Base-by-base conservation (phyloP, 495 filamentous ascomycete genomes). In the Parachaetomium inaequale region DNA sequence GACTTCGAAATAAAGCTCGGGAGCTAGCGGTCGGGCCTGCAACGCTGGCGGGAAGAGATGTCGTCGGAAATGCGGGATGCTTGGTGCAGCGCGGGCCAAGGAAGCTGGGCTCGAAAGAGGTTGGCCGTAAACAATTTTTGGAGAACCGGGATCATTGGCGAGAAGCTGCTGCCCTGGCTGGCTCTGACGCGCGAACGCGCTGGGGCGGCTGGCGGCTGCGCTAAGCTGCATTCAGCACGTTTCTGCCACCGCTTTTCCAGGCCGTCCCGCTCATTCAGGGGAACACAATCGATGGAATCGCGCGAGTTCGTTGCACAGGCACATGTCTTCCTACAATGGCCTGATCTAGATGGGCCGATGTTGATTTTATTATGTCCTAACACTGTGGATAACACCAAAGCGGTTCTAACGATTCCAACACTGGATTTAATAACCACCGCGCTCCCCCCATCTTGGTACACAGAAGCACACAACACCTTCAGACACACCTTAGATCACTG, bases 81-180 rank as follows among this genome's bases (percentile, higher is more conserved):
- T 56, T 23, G 45, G 43, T 42, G 63, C 52, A 47, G 61, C 63
- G 26, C 38, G 23, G 29, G 59, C 59, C 53, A 50, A 52, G 54
- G 61, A 54, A 53, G 49, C 57, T 34, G 46, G 61, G 47, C 43
- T 36, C 17, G 15, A 52, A 63, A 68, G 62, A 65, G 66, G 68
- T 61, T 69, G 63, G 57, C 63, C 55, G 57, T 73, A 70, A 73
- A 73, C 71, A 73, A 73, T 73, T 73, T 73, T 73, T 73, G 71
- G 69, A 57, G 58, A 55, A 60, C 69, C 60, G 57, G 69, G 61
- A 69, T 69, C 59, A 67, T 70, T 71, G 62, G 65, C 59, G 58
- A 66, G 59, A 58, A 61, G 45, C 47, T n/a, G n/a, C n/a, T n/a
- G n/a, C n/a, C n/a, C n/a, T n/a, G 3, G 40, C 42, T 54, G 47